phyloP scores from a whole-genome alignment of 2,329 filamentous ascomycete species.

The Didymella pinodella region DNA sequence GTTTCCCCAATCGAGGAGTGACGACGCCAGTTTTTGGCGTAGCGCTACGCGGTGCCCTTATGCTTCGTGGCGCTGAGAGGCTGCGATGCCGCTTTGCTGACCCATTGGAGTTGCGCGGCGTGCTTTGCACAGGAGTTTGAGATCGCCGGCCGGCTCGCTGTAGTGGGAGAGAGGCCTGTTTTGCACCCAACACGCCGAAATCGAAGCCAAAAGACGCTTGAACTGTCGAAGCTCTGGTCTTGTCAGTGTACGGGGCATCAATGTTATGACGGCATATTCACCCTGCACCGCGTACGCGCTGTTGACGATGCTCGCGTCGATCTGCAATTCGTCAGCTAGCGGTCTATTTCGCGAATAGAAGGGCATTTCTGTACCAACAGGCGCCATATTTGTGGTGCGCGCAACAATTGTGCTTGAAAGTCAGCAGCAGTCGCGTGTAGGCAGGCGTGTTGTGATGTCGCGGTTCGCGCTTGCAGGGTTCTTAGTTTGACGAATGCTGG shows the following conservation, averaged over 20 bases:
- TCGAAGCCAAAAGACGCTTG: constrained; percentile 60
- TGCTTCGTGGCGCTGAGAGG: constrained; percentile 40
- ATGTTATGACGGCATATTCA: constrained; percentile 48
- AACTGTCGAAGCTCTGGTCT: constrained; percentile 56
- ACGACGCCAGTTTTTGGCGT: constrained; percentile 30
- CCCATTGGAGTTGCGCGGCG: constrained; percentile 30
- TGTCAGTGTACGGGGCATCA: constrained; percentile 30
- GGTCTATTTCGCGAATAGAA: not conserved
- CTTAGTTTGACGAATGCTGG: constrained; percentile 21
- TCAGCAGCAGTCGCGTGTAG: constrained; percentile 27
- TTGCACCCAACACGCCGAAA: constrained; percentile 37
- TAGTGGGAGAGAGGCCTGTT: constrained; percentile 40
- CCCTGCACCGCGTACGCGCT: constrained; percentile 66
- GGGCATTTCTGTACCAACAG: constrained; percentile 35
- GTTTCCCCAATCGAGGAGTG: constrained; percentile 46
- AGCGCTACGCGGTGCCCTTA: constrained; percentile 23
- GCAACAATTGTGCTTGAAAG: constrained; percentile 25
- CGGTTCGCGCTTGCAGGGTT: constrained; percentile 25
- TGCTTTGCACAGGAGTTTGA: constrained; percentile 37
- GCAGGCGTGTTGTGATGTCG: constrained; percentile 31
- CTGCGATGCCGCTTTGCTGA: constrained; percentile 41
- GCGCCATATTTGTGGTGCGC: constrained; percentile 42
- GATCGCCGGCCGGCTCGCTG: constrained; percentile 36
- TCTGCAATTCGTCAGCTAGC: constrained; percentile 45
- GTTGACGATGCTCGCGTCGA: constrained; percentile 63